Conservation (phyloP, 805 yeast species). For the Wickerhamiella shivajii region DNA sequence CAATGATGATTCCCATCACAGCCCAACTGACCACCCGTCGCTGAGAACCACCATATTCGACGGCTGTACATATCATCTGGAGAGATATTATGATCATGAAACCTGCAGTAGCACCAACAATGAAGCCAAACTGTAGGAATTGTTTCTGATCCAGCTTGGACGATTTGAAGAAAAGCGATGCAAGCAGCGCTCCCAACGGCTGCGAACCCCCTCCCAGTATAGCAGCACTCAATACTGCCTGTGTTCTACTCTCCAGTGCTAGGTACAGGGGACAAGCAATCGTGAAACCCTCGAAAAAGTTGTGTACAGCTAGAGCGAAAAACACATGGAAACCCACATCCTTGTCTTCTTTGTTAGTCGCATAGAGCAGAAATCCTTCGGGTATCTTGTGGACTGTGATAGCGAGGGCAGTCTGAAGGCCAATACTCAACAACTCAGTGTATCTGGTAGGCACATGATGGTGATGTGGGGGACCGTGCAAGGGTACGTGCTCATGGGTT, state of each 20-base stretch:
- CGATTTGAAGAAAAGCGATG: conserved; percentile 34
- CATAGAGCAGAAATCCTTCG: conserved; percentile 83
- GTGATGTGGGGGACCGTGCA: conserved; percentile 37
- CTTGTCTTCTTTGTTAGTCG: conserved; percentile 55
- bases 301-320: conserved; percentile 73
- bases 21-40: conserved; percentile 45
- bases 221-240: conserved; percentile 53
- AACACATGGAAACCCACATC: conserved; percentile 67
- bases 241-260: conserved; percentile 44
- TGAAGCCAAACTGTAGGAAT: conserved; percentile 37
- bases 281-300: conserved; percentile 85
- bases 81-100: conserved; percentile 68
- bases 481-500: conserved; percentile 5
- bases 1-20: conserved; percentile 36
- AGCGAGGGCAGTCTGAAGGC: conserved; percentile 80
- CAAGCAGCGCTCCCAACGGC: conserved; percentile 76
- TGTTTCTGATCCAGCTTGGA: conserved; percentile 25
- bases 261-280: conserved; percentile 84
- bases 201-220: conserved; percentile 72
- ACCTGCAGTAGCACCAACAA: conserved; percentile 68
- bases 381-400: conserved; percentile 84
- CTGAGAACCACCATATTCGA: conserved; percentile 63
- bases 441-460: conserved; percentile 69
- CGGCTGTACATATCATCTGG: conserved; percentile 75
- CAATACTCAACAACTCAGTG: conserved; percentile 69